Percentiles rank a stretch among this genome's conserved stretches.
Evolutionary conservation across 1,284 basidiomycete species (phyloP).

Genomic region (Ganoderma meredithae): DNA sequence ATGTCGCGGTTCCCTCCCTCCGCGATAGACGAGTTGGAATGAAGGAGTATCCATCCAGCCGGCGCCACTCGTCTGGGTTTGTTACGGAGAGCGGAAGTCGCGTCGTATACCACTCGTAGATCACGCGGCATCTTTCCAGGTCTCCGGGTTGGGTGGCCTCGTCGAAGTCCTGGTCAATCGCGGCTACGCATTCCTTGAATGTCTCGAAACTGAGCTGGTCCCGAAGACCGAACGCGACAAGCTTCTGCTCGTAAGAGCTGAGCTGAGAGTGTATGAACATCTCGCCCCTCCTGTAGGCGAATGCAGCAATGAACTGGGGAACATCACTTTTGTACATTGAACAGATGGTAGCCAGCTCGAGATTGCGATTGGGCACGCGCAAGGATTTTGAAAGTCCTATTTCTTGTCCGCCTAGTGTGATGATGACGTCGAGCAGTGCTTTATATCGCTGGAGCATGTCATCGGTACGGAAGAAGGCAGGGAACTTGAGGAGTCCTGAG

Average conservation of each 20-base stretch:
- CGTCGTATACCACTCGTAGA: slow-evolving; percentile 46
- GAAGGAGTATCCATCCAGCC: slow-evolving; percentile 46
- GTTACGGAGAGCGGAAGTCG: slow-evolving; percentile 44
- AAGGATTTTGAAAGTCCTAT: background rate
- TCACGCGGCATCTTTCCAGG: slow-evolving; percentile 36
- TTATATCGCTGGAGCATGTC: background rate
- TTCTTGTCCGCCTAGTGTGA: background rate
- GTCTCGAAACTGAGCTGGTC: slow-evolving; percentile 10
- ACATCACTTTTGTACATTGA: slow-evolving; percentile 5
- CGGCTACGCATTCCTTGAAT: slow-evolving; percentile 24
- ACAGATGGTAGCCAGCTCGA: background rate
- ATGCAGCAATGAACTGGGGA: slow-evolving; percentile 18
- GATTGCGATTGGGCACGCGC: slow-evolving; percentile 8
- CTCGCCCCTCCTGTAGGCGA: slow-evolving; percentile 3
- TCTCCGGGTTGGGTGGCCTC: background rate
- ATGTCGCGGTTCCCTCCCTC: slow-evolving; percentile 24
- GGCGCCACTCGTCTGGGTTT: slow-evolving; percentile 39
- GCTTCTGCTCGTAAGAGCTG: slow-evolving; percentile 13
- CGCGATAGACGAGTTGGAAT: slow-evolving; percentile 43
- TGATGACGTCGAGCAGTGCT: background rate
- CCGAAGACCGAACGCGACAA: slow-evolving; percentile 19
- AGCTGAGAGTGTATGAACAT: slow-evolving; percentile 20
- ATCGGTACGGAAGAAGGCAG: background rate
- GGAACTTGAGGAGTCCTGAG: slow-evolving; percentile 1
- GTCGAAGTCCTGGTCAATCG: slow-evolving; percentile 17